Conservation (phyloP, 164 flowering plant genomes). For the Magnolia sinica region DNA sequence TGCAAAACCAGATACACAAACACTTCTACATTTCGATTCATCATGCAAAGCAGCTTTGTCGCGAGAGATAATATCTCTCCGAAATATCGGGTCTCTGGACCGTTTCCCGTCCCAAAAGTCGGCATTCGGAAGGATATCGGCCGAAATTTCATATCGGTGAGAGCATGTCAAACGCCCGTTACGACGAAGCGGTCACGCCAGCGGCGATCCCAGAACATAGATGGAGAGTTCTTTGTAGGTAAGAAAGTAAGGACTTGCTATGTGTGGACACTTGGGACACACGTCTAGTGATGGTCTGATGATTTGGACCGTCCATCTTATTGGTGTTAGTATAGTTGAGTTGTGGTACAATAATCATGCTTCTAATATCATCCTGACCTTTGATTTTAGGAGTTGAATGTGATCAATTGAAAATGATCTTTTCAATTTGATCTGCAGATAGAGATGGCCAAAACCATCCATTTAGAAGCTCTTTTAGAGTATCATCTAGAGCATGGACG, state of each 20-base stretch:
- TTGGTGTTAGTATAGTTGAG: background rate
- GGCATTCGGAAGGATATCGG: background rate
- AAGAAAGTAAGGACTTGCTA: background rate
- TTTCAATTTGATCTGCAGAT: background rate
- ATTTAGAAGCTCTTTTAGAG: too few species aligned
- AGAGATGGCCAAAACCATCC: too few species aligned
- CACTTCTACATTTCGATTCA: background rate
- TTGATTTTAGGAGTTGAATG: background rate
- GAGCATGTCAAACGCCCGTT: slow-evolving; percentile 1
- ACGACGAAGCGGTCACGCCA: slow-evolving; percentile 9
- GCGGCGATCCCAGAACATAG: slow-evolving; percentile 44
- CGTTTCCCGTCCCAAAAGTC: background rate
- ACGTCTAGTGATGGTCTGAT: background rate
- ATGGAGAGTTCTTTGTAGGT: slow-evolving; percentile 54
- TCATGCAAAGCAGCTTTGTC: slow-evolving; percentile 4
- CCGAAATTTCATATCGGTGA: background rate
- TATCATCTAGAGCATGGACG: too few species aligned
- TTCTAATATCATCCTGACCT: background rate
- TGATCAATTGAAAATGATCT: background rate
- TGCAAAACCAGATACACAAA: background rate
- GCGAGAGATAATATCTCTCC: background rate
- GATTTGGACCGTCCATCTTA: background rate
- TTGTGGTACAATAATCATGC: background rate
- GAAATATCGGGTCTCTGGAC: slow-evolving; percentile 2
- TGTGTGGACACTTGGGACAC: too few species aligned